Percentiles rank a stretch among this genome's conserved stretches.
These are phyloP conservation scores for Ogataea sp. DNA, from an alignment of 805 yeast species.

Conservation along the genomic window DNA sequence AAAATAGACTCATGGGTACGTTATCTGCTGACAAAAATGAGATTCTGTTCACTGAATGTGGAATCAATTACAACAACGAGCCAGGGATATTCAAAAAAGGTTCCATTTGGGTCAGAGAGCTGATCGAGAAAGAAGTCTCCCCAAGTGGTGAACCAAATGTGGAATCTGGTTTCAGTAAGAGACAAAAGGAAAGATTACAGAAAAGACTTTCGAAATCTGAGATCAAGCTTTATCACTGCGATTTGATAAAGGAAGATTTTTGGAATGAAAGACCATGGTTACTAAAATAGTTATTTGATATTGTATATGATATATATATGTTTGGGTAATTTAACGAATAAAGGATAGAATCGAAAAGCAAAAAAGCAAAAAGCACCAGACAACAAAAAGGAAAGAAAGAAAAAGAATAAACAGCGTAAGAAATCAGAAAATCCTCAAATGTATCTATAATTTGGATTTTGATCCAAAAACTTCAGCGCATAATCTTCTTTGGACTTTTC, in stretches of 20 bases:
- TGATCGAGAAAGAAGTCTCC: constrained; percentile 5
- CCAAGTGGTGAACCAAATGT: background rate
- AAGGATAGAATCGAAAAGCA: too few species aligned
- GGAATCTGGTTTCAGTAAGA: constrained; percentile 16
- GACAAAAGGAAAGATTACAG: constrained; percentile 43
- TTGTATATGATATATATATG: background rate
- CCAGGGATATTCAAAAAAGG: constrained; percentile 88
- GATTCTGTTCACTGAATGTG: constrained; percentile 66
- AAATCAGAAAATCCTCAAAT: too few species aligned
- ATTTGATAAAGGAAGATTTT: constrained; percentile 55
- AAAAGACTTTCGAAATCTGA: constrained; percentile 42
- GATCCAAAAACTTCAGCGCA: constrained; percentile 45
- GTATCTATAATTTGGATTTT: constrained; percentile 32
- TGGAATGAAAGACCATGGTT: constrained; percentile 45
- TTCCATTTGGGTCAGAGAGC: constrained; percentile 48
- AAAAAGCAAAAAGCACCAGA: background rate
- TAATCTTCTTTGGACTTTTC: constrained; percentile 63
- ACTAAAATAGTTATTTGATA: constrained; percentile 5
- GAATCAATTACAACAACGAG: constrained; percentile 86
- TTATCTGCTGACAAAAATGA: constrained; percentile 83
- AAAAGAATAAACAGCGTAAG: background rate
- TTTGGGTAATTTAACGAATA: too few species aligned
- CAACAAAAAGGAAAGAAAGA: background rate
- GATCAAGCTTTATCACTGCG: constrained; percentile 43
- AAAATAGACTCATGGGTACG: constrained; percentile 67